Conservation (phyloP, 371 early-diverging fungal species). For the Mortierella sp. region DNA sequence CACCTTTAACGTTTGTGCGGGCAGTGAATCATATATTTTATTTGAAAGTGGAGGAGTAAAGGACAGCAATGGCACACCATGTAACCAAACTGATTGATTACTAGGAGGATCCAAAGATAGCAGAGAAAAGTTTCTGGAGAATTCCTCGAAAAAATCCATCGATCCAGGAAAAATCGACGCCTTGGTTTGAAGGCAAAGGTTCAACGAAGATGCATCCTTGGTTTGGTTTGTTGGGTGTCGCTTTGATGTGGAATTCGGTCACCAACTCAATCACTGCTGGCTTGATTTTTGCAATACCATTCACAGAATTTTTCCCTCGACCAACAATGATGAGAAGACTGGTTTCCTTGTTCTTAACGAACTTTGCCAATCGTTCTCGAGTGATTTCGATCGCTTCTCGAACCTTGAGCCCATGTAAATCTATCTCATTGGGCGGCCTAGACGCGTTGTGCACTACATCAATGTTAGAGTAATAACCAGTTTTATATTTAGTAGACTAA, state of each 20-base stretch:
- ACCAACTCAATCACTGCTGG: conserved; percentile 70
- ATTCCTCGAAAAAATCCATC: conserved; percentile 26
- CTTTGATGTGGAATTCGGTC: conserved; percentile 64
- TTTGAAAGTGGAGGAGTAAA: not conserved
- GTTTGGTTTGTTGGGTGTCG: conserved; percentile 70
- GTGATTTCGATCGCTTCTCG: conserved; percentile 67
- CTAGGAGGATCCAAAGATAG: not conserved
- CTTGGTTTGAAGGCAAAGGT: conserved; percentile 10
- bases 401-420: conserved; percentile 72
- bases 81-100: not conserved
- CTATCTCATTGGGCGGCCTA: conserved; percentile 65
- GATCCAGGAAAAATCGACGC: conserved; percentile 39
- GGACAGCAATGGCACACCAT: not conserved
- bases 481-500: not conserved
- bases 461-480: not conserved
- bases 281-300: conserved; percentile 70
- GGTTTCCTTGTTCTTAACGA: conserved; percentile 58
- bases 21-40: not conserved
- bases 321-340: conserved; percentile 73
- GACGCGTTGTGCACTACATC: conserved; percentile 61
- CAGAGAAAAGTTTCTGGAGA: conserved; percentile 9
- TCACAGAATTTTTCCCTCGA: conserved; percentile 70
- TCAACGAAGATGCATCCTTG: conserved; percentile 73
- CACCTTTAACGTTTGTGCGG: too few relatives aligned
- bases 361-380: conserved; percentile 63